Conservation (phyloP, 768 basidiomycete species). For the Mycena crocata region DNA sequence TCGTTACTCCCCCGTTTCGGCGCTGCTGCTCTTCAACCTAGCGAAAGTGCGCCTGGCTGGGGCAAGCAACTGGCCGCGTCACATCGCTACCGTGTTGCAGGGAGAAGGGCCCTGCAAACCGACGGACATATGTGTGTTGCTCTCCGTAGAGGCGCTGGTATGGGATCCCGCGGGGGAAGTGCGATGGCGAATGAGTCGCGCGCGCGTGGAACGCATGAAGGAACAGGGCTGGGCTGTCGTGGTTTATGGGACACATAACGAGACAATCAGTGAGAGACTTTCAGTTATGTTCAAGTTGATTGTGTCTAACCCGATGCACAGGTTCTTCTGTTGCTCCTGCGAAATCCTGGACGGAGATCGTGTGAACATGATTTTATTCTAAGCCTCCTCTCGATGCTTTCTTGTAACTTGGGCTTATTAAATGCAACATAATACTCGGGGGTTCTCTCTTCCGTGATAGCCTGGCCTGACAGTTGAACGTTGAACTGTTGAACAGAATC, state of each 20-base stretch:
- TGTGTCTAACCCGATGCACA: too few relatives aligned
- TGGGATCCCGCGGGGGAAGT: background rate
- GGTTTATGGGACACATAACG: background rate
- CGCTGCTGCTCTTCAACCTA: background rate
- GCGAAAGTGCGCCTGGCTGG: background rate
- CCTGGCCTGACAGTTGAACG: too few relatives aligned
- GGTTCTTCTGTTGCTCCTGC: too few relatives aligned
- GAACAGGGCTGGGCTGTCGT: background rate
- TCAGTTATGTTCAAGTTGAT: too few relatives aligned
- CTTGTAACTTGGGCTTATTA: too few relatives aligned
- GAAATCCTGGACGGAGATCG: too few relatives aligned
- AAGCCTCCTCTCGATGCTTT: too few relatives aligned
- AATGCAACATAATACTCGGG: too few relatives aligned
- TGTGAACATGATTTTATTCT: too few relatives aligned
- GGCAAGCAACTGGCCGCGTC: background rate
- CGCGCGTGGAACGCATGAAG: background rate
- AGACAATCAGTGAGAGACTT: slow-evolving; percentile 2
- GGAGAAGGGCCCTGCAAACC: background rate
- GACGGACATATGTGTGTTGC: background rate
- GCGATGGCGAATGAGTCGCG: slow-evolving; percentile 5
- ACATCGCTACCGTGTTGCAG: background rate
- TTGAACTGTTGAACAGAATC: too few relatives aligned
- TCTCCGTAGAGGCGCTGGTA: background rate
- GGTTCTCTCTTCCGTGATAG: too few relatives aligned
- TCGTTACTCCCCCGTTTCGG: background rate